Evolutionary conservation across 225 moss, liverwort and hornwort species (phyloP), one percentile per base, ranked within the genome.

Genomic region (Thuidium tamariscinum): DNA sequence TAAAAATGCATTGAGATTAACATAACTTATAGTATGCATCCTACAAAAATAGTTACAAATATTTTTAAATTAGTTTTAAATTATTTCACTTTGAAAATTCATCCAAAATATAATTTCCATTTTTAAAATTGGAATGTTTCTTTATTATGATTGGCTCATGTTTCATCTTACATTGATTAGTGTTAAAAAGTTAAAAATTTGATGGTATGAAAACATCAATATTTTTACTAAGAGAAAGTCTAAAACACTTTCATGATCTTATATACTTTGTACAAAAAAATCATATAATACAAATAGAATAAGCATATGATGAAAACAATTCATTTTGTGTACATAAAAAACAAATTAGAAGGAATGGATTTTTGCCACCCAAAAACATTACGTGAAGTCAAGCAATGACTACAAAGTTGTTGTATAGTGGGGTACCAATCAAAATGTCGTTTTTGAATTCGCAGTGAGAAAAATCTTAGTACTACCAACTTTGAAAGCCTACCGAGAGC

Each of bases 71-170:
- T 2, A 48, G 11, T 7, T 49, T 20, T 1, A 2, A 73, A 48
- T 2, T 20, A 49, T 11, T 73, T 48, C 0, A 7, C 11, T 73
- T 30, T 49, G 19, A 32, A 49, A 19, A 11, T 4, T 73, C 12
- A 48, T 0, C 7, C 0, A 11, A 44, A 49, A 12, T 20, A 12
- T 0, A 2, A 32, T 73, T 46, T 18, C 0, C 0, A 48, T 18
- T 32, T 48, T 30, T 11, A 30, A 1, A 20, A 21, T 74, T 48
- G 7, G 3, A 68, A 39, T 66, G 10, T 67, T 37, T 37, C 1
- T 4, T 49, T 8, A 3, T 13, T 74, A 13, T 21, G 2, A 34
- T 74, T 51, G 21, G 13, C 13, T 34, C 32, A 74, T 34, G 10
- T 48, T 48, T 73, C 19, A 74, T 32, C 20, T 74, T 21, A 21